Conservation (phyloP, 371 early-diverging fungal genomes). For the Thermomucor indicae-seudaticae region DNA sequence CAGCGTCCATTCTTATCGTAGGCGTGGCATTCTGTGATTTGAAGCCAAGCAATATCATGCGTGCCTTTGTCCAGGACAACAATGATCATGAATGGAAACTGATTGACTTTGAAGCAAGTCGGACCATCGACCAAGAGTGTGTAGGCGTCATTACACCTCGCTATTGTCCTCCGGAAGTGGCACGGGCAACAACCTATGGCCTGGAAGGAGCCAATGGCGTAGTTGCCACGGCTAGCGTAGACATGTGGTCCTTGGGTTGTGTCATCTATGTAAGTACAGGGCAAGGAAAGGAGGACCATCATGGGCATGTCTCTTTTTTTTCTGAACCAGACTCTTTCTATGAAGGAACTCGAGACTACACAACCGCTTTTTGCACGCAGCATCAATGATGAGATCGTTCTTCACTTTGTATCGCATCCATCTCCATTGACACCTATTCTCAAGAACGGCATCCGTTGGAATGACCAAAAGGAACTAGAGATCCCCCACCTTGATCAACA, state of each 20-base stretch:
- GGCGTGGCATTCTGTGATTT: conserved; percentile 25
- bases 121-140: conserved; percentile 30
- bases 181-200: conserved; percentile 45
- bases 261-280: conserved; percentile 30
- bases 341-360: conserved; percentile 44
- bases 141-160: conserved; percentile 23
- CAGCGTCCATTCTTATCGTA: conserved; percentile 4
- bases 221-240: conserved; percentile 42
- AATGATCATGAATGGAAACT: too few relatives aligned
- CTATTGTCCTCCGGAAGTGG: conserved; percentile 41
- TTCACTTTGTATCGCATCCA: conserved; percentile 49
- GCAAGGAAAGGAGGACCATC: too few relatives aligned
- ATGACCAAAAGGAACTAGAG: conserved; percentile 38
- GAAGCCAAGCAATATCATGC: conserved; percentile 41
- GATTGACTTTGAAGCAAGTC: conserved; percentile 44
- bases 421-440: conserved; percentile 43
- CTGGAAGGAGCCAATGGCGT: conserved; percentile 47
- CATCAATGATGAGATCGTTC: conserved; percentile 44
- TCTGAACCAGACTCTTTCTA: not conserved
- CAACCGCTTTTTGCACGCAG: conserved; percentile 34
- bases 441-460: conserved; percentile 46
- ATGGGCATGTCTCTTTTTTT: not conserved
- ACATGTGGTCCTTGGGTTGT: conserved; percentile 47
- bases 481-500: conserved; percentile 40
- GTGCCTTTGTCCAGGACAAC: conserved; percentile 2